Percentiles rank a stretch among this genome's conserved stretches.
These are phyloP conservation scores for Gracilariopsis chorda DNA, from an alignment of 23 red algal genomes.

Conservation along the genomic window DNA sequence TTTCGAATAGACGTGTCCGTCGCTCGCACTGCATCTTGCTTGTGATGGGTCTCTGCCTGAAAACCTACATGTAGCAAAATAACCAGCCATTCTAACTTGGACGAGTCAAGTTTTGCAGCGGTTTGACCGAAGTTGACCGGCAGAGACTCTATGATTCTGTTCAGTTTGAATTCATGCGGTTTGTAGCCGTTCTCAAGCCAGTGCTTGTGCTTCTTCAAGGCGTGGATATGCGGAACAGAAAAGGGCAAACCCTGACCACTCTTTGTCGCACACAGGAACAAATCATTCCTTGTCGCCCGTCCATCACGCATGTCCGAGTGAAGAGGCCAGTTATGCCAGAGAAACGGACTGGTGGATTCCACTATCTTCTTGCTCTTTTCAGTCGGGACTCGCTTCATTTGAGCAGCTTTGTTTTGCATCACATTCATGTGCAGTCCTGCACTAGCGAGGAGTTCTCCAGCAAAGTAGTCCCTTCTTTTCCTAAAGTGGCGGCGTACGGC, in stretches of 20 bases:
- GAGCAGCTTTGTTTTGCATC: neutral
- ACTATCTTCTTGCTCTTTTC: too few relatives aligned
- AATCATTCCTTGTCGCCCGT: neutral
- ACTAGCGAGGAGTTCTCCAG: conserved; percentile 11
- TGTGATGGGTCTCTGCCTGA: neutral
- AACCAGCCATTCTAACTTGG: conserved; percentile 33
- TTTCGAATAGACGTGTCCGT: neutral
- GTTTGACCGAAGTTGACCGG: neutral
- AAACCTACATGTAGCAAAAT: conserved; percentile 14
- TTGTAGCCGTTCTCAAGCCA: neutral
- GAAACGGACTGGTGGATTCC: neutral
- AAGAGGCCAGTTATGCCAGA: conserved; percentile 11
- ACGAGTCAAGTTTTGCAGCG: neutral
- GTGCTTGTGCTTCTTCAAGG: neutral
- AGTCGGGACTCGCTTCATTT: neutral
- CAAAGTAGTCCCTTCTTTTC: conserved; percentile 14
- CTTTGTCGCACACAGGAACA: neutral
- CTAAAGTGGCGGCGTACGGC: neutral
- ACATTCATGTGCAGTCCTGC: neutral
- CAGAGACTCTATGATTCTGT: neutral
- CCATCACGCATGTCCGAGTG: conserved; percentile 6
- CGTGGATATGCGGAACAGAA: neutral
- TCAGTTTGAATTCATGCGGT: neutral
- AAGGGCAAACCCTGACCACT: conserved; percentile 24
- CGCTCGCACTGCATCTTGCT: neutral